Evolutionary conservation across 352 stramenopile species (phyloP), one percentile per base, ranked within the genome.

Genomic region (Phytopythium chamaehyphon): DNA sequence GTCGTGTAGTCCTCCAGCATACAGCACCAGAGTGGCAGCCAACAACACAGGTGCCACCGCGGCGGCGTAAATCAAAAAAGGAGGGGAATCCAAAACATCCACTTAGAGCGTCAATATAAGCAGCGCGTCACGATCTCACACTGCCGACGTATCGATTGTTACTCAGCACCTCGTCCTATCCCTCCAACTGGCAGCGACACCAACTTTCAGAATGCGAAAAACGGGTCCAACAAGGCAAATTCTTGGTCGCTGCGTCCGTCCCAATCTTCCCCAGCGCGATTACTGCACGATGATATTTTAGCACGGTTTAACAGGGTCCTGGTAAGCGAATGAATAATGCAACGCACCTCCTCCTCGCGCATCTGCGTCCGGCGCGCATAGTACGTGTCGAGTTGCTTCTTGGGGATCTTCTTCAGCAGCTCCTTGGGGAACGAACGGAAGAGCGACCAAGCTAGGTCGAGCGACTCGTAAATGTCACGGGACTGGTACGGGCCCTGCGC

Each of bases 381-480:
- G 74, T 97, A 99, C 59, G 83, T 77, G 71, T 99, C 96, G 51
- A 99, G 66, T 59, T 98, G 95, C 81, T 99, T 98, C 86, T 98
- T 98, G 45, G 96, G 96, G 71, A 99, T 99, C 87, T 99, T 99
- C 87, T 99, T 99, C 55, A 99, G 83, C 63, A 99, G 73, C 59
- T 99, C 96, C 77, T 98, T 98, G 46, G 96, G 96, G 90, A 99
- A 99, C 12, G 95, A 95, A 61, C 97, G 89, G 68, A 99, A 96
- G 55, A 99, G 95, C 62, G 88, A 97, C 97, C 97, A 99, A 33
- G 97, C 97, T 36, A 99, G 73, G 59, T 99, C 97, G 45, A 99
- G 76, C 50, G 93, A 98, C 73, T 99, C 96, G 66, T 98, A 99
- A 71, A 99, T 99, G 64, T 96, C 93, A 66, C 97, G 88, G 46